Base-by-base conservation (phyloP, 306 rosid species). In the Boehmeria nivea region DNA sequence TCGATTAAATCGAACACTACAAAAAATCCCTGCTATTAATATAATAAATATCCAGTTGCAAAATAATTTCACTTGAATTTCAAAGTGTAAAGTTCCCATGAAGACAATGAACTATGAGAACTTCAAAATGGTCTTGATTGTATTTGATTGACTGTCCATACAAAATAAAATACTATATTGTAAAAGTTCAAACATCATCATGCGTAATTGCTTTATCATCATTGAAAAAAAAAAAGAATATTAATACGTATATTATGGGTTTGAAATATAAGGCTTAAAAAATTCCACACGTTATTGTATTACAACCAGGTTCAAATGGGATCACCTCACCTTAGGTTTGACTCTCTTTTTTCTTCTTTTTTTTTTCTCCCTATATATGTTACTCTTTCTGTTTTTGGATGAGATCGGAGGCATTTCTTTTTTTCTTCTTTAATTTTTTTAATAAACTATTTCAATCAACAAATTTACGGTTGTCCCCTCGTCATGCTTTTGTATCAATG, bases 401-500 rank as follows among this genome's bases (percentile, higher is more conserved):
- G n/a, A 11, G 5, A 33, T 33, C 7, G 38, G 38, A 33, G 5
- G 5, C 11, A 33, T 39, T 6, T 4, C 11, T 45, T 4, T 60
- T 44, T 44, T 19, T 4, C 10, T 19, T 22, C 3, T 20, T 13
- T 40, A 3, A 3, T 11, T 13, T 28, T 45, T 26, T 34, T n/a
- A n/a, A 26, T 13, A 12, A 7, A 21, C 8, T 46, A 26, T 22
- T 9, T 21, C 13, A 31, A 1, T 23, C 28, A 46, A n/a, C 4
- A 13, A 8, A 31, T 17, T 17, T 46, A 22, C 39, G 49, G 53
- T 34, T 27, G 20, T 33, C 25, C 36, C 19, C 1, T 43, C 73
- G 78, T 79, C 84, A 85, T 67, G 84, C 81, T 79, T 72, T 50
- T 72, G 82, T 62, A 34, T 27, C 31, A 54, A 47, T 75, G 89